Base-by-base conservation (phyloP, 2,329 filamentous ascomycete genomes). In the Polychaeton citri region DNA sequence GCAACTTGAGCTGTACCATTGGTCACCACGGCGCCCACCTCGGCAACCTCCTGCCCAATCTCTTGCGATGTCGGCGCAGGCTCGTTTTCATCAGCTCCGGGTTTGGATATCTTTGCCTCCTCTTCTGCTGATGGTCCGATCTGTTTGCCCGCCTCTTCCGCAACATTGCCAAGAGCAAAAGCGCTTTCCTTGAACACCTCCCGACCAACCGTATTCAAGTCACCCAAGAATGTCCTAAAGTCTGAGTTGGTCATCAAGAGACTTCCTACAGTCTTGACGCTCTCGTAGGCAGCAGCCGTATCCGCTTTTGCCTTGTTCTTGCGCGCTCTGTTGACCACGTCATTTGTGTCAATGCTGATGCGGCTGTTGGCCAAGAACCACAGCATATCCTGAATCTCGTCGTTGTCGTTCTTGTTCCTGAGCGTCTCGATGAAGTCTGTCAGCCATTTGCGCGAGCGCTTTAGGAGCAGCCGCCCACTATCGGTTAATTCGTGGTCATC, bases 361-460 rank as follows among this genome's bases (percentile, higher is more conserved):
- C 73, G 72, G n/a, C 84, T 78, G 53, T 82, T 80, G 43, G 76
- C 65, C 32, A 93, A 59, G 49, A 79, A 86, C 86, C 86, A 95
- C 26, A 94, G 67, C 44, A 95, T 82, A 50, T 95, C 84, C 57
- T 96, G 88, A 13, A 96, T 74, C 55, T 94, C 81, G 58, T 96
- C 85, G 12, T 74, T 60, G 42, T 68, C 65, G 57, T 95, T 95
- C 64, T 95, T 96, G 58, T 86, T 69, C 37, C 75, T 68, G 32
- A 95, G 56, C 5, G 94, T 61, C n/a, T 84, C 75, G 48, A 92
- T 88, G 55, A 94, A 76, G 39, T 87, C 71, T 38, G 76, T 71
- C 6, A 95, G 64, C 72, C 76, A 88, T 46, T 79, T 68, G 54
- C 80, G 82, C 33, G 69, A 67, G 51, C 80, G 79, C 41, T 79